Conservation (phyloP, 129 eudicot species). For the Rutidosis leptorrhynchoides region DNA sequence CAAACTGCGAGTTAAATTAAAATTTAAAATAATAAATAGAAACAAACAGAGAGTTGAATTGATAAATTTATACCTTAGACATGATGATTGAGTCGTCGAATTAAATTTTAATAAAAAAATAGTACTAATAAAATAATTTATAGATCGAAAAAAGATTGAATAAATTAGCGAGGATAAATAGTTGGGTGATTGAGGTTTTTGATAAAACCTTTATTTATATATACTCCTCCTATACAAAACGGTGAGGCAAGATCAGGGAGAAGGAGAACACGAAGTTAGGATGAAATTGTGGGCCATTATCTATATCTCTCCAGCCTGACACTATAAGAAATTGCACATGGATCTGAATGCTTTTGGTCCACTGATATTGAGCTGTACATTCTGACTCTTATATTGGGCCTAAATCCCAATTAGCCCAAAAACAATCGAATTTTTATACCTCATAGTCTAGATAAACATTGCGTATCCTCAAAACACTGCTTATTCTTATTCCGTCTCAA, state of each 20-base stretch:
- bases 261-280: slow-evolving; percentile 22
- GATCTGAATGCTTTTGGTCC: neutral
- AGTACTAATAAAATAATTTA: neutral
- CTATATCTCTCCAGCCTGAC: slow-evolving; percentile 38
- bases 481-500: too few species aligned
- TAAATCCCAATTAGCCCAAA: slow-evolving; percentile 9
- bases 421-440: too few species aligned
- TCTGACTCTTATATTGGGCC: slow-evolving; percentile 1
- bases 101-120: neutral
- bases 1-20: slow-evolving; percentile 1
- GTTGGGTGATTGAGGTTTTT: slow-evolving; percentile 22
- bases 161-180: neutral
- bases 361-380: neutral
- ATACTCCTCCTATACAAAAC: too few species aligned
- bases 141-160: slow-evolving; percentile 15
- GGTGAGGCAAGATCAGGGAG: too few species aligned
- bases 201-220: slow-evolving; percentile 22
- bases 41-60: neutral
- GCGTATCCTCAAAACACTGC: too few species aligned
- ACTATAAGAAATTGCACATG: slow-evolving; percentile 17
- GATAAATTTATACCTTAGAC: slow-evolving; percentile 41
- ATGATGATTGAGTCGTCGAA: slow-evolving; percentile 20
- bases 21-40: neutral
- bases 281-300: slow-evolving; percentile 46
- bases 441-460: too few species aligned